Base-by-base conservation (phyloP, 2,329 filamentous ascomycete genomes). In the Colletotrichum spinosum region DNA sequence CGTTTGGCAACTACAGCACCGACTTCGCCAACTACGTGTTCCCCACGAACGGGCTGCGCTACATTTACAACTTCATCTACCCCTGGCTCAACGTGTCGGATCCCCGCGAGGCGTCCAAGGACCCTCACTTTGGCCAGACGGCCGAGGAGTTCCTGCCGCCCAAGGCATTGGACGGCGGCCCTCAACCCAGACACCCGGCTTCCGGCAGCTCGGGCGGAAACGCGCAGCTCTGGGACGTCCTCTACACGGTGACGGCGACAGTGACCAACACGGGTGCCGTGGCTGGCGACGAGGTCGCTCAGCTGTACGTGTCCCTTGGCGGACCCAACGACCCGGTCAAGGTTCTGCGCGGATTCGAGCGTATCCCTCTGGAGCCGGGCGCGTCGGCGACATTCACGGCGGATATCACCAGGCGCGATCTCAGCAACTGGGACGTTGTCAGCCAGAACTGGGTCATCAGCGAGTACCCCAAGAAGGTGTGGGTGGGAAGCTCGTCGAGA, bases 391-490 rank as follows among this genome's bases (percentile, higher is more conserved):
- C 83, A 2, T 97, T 96, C 81, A 83, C 77, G 1, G 89, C 87
- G 0, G 85, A 89, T 13, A 78, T 97, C 60, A 94, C 89, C 6
- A 86, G 94, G 44, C 88, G 93, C 61, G 95, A 97, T 73, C 70
- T 97, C 60, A 93, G 90, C 75, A 96, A 94, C 80, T 97, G 95
- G 94, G 92, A 97, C 70, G 81, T 86, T 1, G 83, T 74, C 1
- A 76, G 80, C n/a, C 94, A 97, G 83, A 90, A 97, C 81, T 98
- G 95, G 94, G 86, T 93, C 50, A 71, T 88, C n/a, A 82, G 79
- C 8, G 70, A 78, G 15, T 72, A 78, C 51, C 72, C 80, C 61
- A 88, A 88, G 81, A 86, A 75, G 59, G 81, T 86, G 11, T 86
- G 75, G 67, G 83, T 88, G 8, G 86, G 86, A 3, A 78, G 81